Evolutionary conservation across 2,329 filamentous ascomycete genomes (phyloP), one percentile per base, ranked within the genome.

Genomic region (Diaporthe caulivora): DNA sequence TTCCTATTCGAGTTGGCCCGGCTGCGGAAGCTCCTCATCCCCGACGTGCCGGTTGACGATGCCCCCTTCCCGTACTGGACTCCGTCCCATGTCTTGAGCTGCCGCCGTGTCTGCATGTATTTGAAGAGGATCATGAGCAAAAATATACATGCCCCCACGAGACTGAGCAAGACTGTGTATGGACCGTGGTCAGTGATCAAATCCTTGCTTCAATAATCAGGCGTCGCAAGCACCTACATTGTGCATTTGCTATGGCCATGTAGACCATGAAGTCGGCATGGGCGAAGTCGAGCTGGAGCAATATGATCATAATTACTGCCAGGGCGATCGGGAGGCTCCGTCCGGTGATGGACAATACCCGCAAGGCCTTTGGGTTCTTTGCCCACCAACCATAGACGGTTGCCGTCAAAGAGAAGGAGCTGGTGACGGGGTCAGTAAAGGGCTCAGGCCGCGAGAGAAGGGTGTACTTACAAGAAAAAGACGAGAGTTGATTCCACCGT

Each of bases 381-480:
- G 72, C 70, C 69, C 72, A 74, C 72, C 72, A 74, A 13, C 70
- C 72, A 65, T 72, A 74, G 31, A 74, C 70, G 11, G 70, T 74
- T 26, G 72, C 70, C 21, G 72, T 71, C 31, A 74, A 55, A 17
- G 72, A 67, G n/a, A 72, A 62, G 29, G 72, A 72, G 47, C 72
- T 74, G 15, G 8, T 1, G 17, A 2, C 7, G 21, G 10, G 26
- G 62, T 72, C 6, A 74, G 70, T 6, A 55, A 55, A 7, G 1
- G 31, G 51, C 13, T 13, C 21, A 34, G 24, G 26, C 24, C 13
- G 11, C 29, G 8, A 29, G 9, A 3, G 15, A 0, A 21, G 17
- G 21, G 29, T 26, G n/a, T 34, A 60, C 70, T 29, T 49, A 72
- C 72, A 74, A 74, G 40, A 74, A 74, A 47, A 74, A 74, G 17